Evolutionary conservation across 2,329 filamentous ascomycete genomes (phyloP).

Genomic region (Xylariaceae sp.): DNA sequence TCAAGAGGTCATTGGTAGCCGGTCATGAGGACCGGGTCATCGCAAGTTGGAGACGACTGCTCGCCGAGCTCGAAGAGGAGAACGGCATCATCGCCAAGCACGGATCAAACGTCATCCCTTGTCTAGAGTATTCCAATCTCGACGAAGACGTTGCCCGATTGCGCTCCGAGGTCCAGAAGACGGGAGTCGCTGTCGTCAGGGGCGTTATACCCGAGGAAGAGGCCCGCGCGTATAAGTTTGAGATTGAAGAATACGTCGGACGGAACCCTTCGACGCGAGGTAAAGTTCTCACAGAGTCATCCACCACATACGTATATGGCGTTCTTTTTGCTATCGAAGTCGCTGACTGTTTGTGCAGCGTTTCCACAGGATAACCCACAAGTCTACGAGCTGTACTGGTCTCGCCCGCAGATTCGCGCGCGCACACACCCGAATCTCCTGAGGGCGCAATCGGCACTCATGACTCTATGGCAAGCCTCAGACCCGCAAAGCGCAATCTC

Average conservation of each 20-base stretch:
- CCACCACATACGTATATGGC: too few relatives aligned
- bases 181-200: constrained; percentile 59
- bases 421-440: constrained; percentile 62
- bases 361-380: constrained; percentile 63
- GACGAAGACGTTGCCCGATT: constrained; percentile 34
- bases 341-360: constrained; percentile 34
- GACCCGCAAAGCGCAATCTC: constrained; percentile 45
- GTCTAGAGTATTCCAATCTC: constrained; percentile 44
- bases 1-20: constrained; percentile 49
- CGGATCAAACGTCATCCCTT: constrained; percentile 47
- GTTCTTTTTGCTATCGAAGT: neutral
- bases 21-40: constrained; percentile 45
- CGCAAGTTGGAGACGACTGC: constrained; percentile 44
- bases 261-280: constrained; percentile 57
- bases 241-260: constrained; percentile 58
- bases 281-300: constrained; percentile 15
- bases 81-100: constrained; percentile 41
- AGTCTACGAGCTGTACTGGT: constrained; percentile 74
- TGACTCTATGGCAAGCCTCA: constrained; percentile 56
- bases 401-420: constrained; percentile 59
- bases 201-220: constrained; percentile 59
- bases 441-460: constrained; percentile 54
- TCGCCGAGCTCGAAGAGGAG: constrained; percentile 41
- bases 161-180: constrained; percentile 49
- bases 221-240: constrained; percentile 59